These are phyloP conservation scores for maize (Zea mays) DNA, from an alignment of 176 grass and related monocot genomes.

Conservation along the genomic window DNA sequence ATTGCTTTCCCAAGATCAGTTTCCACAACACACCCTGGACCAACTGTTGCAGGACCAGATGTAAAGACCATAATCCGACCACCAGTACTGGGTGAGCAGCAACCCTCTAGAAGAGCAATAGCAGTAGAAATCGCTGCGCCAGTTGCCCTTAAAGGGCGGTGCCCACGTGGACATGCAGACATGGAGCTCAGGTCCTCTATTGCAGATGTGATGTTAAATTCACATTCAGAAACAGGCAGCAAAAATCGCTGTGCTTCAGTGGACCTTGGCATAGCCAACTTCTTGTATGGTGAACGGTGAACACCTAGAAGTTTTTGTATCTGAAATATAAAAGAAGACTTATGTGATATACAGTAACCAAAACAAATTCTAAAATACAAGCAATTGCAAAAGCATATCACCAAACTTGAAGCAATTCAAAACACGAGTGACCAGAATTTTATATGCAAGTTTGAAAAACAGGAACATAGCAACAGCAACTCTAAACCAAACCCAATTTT, in stretches of 20 bases:
- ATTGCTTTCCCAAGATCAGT: constrained; percentile 77
- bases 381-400: not conserved
- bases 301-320: constrained; percentile 82
- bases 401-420: not conserved
- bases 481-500: not conserved
- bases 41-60: constrained; percentile 83
- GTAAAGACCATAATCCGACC: constrained; percentile 88
- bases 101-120: constrained; percentile 87
- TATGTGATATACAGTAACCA: constrained; percentile 21
- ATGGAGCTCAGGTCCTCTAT: constrained; percentile 74
- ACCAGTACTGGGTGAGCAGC: constrained; percentile 55
- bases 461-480: not conserved
- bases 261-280: constrained; percentile 47
- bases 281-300: constrained; percentile 44
- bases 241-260: constrained; percentile 63
- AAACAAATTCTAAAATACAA: constrained; percentile 21
- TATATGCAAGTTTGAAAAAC: not conserved
- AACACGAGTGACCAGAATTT: not conserved
- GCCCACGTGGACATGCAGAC: constrained; percentile 47
- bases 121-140: constrained; percentile 83
- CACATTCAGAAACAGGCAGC: constrained; percentile 86
- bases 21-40: constrained; percentile 81
- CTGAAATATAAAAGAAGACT: constrained; percentile 50
- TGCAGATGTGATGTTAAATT: constrained; percentile 85
- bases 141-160: constrained; percentile 65